Base-by-base conservation (phyloP, 768 basidiomycete genomes). In the Lactifluus volemus region DNA sequence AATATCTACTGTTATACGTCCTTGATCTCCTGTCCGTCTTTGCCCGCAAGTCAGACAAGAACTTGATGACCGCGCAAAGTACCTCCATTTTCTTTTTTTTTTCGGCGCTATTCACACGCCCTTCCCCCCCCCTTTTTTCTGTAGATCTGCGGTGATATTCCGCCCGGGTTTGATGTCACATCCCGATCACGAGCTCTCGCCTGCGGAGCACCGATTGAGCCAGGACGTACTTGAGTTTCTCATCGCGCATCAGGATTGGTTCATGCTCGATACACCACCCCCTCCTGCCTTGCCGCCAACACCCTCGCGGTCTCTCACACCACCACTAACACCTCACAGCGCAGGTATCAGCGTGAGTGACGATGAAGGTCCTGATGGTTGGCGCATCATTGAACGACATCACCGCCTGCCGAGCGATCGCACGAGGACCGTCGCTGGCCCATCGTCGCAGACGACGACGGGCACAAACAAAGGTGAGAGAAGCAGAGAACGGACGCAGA, bases 51-150 rank as follows among this genome's bases (percentile, higher is more conserved):
- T 82, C 86, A 49, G 89, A 92, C 65, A 88, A 87, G 76, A 99
- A 99, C 72, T 76, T 95, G 51, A 99, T 99, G 96, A 95, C 89
- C 0, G 89, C 96, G 21, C 80, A 87, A 59, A 98, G 94, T 97
- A 66, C 67, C 89, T 82, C 17, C 11, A 25, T 3, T 19, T 21
- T n/a, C 11, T 34, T 36, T 36, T 2, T 34, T 30, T 41, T n/a
- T 32, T 19, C 5, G n/a, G 11, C 25, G 11, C 39, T 17, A 44
- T 49, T 48, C 34, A 48, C 36, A 8, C 4, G 10, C 4, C 36
- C 1, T 0, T 17, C 5, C 15, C 17, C 21, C n/a, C 15, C 50
- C 47, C 8, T 17, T 25, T 25, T 25, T 52, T 42, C 12, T 34
- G 19, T 45, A 92, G 96, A 99, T 75, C 84, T 99, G 19, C 96